phyloP scores from a whole-genome alignment of 2,329 filamentous ascomycete species.

The Pseudohalonectria lignicola region DNA sequence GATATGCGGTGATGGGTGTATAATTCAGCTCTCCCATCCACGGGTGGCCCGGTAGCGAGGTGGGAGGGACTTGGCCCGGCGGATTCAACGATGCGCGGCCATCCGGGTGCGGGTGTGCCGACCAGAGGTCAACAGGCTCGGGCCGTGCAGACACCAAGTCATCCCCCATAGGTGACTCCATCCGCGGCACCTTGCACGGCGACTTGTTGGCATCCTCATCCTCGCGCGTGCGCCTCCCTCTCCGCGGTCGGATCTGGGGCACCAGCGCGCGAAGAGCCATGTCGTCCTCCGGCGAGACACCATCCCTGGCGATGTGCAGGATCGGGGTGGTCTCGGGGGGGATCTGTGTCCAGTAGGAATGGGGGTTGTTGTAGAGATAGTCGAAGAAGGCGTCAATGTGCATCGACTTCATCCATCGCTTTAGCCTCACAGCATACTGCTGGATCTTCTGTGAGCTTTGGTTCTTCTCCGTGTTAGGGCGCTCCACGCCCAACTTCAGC shows the following conservation, averaged over 20 bases:
- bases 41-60: slow-evolving; percentile 24
- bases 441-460: slow-evolving; percentile 90
- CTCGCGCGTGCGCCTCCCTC: slow-evolving; percentile 52
- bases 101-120: slow-evolving; percentile 30
- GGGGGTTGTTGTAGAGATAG: slow-evolving; percentile 67
- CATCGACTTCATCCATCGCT: slow-evolving; percentile 97
- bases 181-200: slow-evolving; percentile 26
- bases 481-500: slow-evolving; percentile 77
- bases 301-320: slow-evolving; percentile 21
- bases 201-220: slow-evolving; percentile 35
- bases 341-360: slow-evolving; percentile 70
- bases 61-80: too few species aligned
- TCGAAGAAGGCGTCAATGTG: slow-evolving; percentile 93
- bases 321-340: slow-evolving; percentile 44
- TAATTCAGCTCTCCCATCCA: slow-evolving; percentile 42
- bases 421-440: slow-evolving; percentile 85
- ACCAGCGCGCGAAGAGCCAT: slow-evolving; percentile 63
- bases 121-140: slow-evolving; percentile 40
- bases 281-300: slow-evolving; percentile 26
- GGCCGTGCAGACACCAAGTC: slow-evolving; percentile 29
- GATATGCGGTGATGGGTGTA: slow-evolving; percentile 58
- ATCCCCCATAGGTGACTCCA: slow-evolving; percentile 7
- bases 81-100: slow-evolving; percentile 13
- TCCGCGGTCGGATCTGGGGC: slow-evolving; percentile 59
- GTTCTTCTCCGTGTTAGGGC: slow-evolving; percentile 68